A percentile compares a stretch with the other conserved stretches of the same genome.
Conservation (phyloP, 2,329 filamentous ascomycete species). For the Fusarium neocosmosporiellum region DNA sequence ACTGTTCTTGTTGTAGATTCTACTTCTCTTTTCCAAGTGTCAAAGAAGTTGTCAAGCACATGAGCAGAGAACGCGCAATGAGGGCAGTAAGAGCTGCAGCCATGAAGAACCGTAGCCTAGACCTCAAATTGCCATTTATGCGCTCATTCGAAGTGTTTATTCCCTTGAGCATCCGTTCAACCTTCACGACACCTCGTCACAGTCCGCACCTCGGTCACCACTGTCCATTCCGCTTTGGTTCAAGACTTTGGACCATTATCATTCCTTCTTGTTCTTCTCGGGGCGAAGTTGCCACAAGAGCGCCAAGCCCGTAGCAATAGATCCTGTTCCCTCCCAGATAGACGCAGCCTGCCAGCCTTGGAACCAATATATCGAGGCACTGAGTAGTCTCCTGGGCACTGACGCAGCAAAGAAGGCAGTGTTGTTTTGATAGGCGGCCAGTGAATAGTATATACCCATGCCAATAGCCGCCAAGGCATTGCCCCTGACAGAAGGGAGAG, state of each 20-base stretch:
- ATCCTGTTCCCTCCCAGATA: constrained; percentile 12
- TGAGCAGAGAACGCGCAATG: not conserved
- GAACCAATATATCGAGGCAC: constrained; percentile 15
- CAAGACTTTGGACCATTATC: not conserved
- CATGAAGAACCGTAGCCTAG: not conserved
- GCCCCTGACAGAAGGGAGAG: constrained; percentile 26
- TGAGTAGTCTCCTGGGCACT: constrained; percentile 1
- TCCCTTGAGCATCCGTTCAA: not conserved
- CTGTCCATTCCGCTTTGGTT: not conserved
- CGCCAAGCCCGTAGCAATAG: not conserved
- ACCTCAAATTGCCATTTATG: not conserved
- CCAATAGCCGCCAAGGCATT: constrained; percentile 27
- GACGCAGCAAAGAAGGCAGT: constrained; percentile 13
- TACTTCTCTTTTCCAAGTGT: not conserved
- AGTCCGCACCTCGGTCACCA: not conserved
- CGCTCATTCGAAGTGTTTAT: not conserved
- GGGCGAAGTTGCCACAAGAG: not conserved
- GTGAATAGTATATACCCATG: constrained; percentile 21
- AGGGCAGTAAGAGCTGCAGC: not conserved
- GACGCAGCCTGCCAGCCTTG: constrained; percentile 22
- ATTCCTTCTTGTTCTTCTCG: not conserved
- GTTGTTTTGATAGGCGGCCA: constrained; percentile 18
- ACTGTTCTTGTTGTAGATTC: not conserved
- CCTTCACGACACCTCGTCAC: not conserved
- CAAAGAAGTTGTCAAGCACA: not conserved